Base-by-base conservation (phyloP, 805 yeast genomes). In the Suhomyces xylopsoci region DNA sequence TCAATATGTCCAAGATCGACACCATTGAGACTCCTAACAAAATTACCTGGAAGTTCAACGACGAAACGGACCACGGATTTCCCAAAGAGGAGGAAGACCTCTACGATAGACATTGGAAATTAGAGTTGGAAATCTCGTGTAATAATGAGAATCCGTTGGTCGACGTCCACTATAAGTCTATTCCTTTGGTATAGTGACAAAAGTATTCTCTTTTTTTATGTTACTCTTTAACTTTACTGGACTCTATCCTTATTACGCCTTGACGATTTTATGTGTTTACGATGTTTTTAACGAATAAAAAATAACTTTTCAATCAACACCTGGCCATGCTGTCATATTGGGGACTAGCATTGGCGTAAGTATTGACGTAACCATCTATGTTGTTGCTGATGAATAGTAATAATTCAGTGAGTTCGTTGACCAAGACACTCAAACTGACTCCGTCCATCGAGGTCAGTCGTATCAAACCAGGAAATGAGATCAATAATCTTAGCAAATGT, bases 401-500 rank as follows among this genome's bases (percentile, higher is more conserved):
- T 15, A 90, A 70, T 25, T 70, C 78, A 51, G 81, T 86, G 52
- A 85, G 60, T 54, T 84, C 82, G 8, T 69, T 73, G 54, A 82
- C 76, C 54, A 90, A 67, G 15, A 79, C 78, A 6, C 73, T 75
- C 5, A 87, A 71, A 50, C 91, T 83, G 53, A 84, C 85, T n/a
- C 80, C 76, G 61, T 91, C 97, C 91, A 91, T 88, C 7, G 84
- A 72, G 1, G 96, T 84, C 56, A 84, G 85, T 0, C 90, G 80
- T 50, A 92, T 79, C n/a, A 91, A 71, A 9, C 90, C 94, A 0
- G 99, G 98, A 44, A 94, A 69, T 1, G 88, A 76, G 14, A 89
- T 86, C 57, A 91, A 74, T 52, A 93, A 69, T 57, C 99, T 76
- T 54, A 93, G 69, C 36, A 94, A 71, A 68, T 92, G 97, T 60